Evolutionary conservation across 176 grass and related monocot species (phyloP), one percentile per base, ranked within the genome.

Genomic region (Chloris gayana): DNA sequence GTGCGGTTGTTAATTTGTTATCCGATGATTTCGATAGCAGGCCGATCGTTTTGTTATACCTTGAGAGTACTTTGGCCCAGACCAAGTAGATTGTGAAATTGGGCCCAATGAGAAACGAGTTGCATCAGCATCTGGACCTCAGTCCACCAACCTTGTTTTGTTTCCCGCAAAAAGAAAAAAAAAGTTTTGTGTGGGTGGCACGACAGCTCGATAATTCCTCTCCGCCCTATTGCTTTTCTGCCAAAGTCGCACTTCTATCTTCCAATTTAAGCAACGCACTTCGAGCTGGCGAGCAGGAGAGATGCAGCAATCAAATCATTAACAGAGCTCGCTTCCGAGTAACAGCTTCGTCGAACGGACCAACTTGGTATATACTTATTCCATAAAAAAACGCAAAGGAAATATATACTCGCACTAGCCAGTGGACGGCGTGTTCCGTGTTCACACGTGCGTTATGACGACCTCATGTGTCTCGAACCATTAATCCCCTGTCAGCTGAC

Each of bases 391-490:
- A 42, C 8, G 41, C 9, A 42, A 42, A 42, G 7, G 41, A 41
- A 41, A 41, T 41, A 41, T 42, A 42, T 11, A 42, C 41, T 11
- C 41, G 41, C 4, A 11, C 34, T 35, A 35, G 34, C 34, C 34
- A 42, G 41, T 10, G 7, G 3, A 42, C 41, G 41, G 41, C 41
- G 9, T 11, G 41, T 44, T 44, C 54, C 7, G 32, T 32, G 56
- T 82, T 72, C 56, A 82, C 57, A 82, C 80, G 80, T 73, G 56
- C 39, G n/a, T 26, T 82, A 72, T 64, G 8, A 53, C 71, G 53
- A 21, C 71, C 71, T 56, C 21, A 14, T 51, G 46, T 14, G 58
- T 50, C 49, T 15, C 31, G 25, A 32, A 33, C 32, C 72, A 35
- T 18, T 22, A 57, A 9, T 17, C 10, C 53, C 14, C 18, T 22